These are phyloP conservation scores for Lepiota venenata DNA, from an alignment of 768 basidiomycete genomes.

Conservation along the genomic window DNA sequence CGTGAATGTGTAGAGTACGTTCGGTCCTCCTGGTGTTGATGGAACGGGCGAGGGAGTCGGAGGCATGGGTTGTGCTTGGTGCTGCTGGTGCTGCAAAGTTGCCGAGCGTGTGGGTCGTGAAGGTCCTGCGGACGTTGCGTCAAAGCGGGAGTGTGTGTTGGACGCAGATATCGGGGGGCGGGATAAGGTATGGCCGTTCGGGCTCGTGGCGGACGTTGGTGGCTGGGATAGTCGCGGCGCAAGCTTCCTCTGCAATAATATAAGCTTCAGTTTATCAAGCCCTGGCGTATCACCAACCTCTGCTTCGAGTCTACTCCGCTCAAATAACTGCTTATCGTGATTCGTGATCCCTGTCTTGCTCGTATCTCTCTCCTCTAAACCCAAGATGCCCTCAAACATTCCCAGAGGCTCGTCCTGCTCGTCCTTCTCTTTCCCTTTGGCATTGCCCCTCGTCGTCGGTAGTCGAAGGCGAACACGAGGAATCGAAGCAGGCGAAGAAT, in stretches of 20 bases:
- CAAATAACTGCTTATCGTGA: conserved; percentile 68
- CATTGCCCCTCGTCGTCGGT: conserved; percentile 55
- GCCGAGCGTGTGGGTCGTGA: conserved; percentile 65
- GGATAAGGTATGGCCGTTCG: neutral
- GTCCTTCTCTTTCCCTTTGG: conserved; percentile 67
- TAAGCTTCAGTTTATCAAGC: neutral
- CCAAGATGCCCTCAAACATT: conserved; percentile 84
- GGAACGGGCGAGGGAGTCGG: conserved; percentile 38
- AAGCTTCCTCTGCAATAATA: conserved; percentile 41
- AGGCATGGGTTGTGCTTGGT: conserved; percentile 19
- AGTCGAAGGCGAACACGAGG: conserved; percentile 52
- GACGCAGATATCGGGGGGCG: conserved; percentile 3
- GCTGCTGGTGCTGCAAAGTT: conserved; percentile 34
- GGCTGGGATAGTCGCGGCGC: conserved; percentile 38
- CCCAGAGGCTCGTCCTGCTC: conserved; percentile 70
- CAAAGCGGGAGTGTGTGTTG: conserved; percentile 17
- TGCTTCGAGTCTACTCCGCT: conserved; percentile 63
- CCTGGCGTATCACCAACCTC: conserved; percentile 51
- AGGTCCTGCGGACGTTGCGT: conserved; percentile 39
- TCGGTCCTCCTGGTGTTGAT: conserved; percentile 36
- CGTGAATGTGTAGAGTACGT: conserved; percentile 23
- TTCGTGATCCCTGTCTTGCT: conserved; percentile 59
- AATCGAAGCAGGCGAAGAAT: conserved; percentile 31
- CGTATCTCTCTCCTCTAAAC: conserved; percentile 65
- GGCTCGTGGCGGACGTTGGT: conserved; percentile 11